Evolutionary conservation across 2,329 filamentous ascomycete genomes (phyloP).

Genomic region (Ceratocystis smalleyi): DNA sequence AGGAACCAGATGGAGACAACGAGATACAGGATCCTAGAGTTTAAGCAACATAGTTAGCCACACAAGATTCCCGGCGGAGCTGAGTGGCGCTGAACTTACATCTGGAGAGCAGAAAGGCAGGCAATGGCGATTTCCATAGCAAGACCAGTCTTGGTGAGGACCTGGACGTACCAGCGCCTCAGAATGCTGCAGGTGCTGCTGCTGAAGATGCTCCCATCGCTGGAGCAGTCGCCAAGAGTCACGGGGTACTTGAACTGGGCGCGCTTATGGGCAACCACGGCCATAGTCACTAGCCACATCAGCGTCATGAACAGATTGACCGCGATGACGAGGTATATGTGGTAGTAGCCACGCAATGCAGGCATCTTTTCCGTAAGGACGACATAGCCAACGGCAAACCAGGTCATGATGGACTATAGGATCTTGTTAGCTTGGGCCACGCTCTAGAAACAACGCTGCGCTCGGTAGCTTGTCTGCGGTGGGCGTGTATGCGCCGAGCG

Average conservation of each 20-base stretch:
- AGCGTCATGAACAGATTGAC: slow-evolving; percentile 31
- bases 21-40: slow-evolving; percentile 27
- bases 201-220: slow-evolving; percentile 28
- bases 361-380: slow-evolving; percentile 29
- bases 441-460: too few species aligned
- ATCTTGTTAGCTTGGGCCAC: neutral
- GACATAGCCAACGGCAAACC: slow-evolving; percentile 29
- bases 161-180: slow-evolving; percentile 21
- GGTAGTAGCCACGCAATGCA: slow-evolving; percentile 26
- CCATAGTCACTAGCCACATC: slow-evolving; percentile 33
- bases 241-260: slow-evolving; percentile 25
- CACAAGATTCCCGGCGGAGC: too few species aligned
- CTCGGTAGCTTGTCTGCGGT: too few species aligned
- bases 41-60: slow-evolving; percentile 12
- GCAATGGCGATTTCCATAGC: slow-evolving; percentile 28
- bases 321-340: slow-evolving; percentile 30
- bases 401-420: slow-evolving; percentile 30
- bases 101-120: slow-evolving; percentile 30
- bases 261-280: slow-evolving; percentile 28
- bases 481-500: neutral
- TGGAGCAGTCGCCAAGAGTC: slow-evolving; percentile 23
- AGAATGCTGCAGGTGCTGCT: slow-evolving; percentile 26
- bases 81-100: slow-evolving; percentile 22
- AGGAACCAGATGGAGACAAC: slow-evolving; percentile 26
- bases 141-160: slow-evolving; percentile 26